Evolutionary conservation across 345 rosid species (phyloP).

Genomic region (Acer saccharum): DNA sequence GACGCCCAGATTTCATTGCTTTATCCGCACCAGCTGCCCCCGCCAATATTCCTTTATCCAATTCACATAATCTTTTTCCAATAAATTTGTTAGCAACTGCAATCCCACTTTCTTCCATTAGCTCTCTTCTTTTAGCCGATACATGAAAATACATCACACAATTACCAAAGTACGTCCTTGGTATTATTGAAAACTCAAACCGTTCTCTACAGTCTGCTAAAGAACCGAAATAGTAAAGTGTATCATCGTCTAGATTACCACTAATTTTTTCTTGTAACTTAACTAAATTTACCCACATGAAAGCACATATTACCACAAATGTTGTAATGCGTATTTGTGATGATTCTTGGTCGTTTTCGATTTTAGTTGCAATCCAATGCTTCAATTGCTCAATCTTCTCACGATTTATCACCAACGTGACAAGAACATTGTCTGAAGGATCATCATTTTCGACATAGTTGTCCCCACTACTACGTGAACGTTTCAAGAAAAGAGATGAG

Average conservation of each 20-base stretch:
- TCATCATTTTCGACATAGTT: too few relatives aligned
- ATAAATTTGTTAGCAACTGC: conserved; percentile 30
- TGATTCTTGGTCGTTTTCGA: background rate
- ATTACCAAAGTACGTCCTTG: conserved; percentile 46
- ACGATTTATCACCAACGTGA: conserved; percentile 31
- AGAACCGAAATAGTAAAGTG: conserved; percentile 15
- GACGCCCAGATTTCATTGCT: conserved; percentile 19
- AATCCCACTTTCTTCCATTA: conserved; percentile 37
- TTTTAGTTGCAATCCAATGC: conserved; percentile 20
- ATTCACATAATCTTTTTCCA: conserved; percentile 17
- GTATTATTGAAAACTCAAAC: conserved; percentile 21
- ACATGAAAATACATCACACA: conserved; percentile 34
- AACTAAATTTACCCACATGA: conserved; percentile 37
- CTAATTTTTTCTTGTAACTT: conserved; percentile 16
- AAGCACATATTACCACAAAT: conserved; percentile 37
- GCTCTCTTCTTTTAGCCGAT: conserved; percentile 27
- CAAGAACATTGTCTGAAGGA: conserved; percentile 25
- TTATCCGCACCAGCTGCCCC: background rate
- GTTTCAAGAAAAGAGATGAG: conserved; percentile 18
- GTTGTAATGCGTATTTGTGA: conserved; percentile 22
- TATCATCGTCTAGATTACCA: background rate
- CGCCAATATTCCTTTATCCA: conserved; percentile 18
- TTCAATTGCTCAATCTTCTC: conserved; percentile 33
- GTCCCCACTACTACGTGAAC: conserved; percentile 24
- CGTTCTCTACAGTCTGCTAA: conserved; percentile 35